Base-by-base conservation (phyloP, 192 early-diverging fungal species). In the Umbelopsis sp. region DNA sequence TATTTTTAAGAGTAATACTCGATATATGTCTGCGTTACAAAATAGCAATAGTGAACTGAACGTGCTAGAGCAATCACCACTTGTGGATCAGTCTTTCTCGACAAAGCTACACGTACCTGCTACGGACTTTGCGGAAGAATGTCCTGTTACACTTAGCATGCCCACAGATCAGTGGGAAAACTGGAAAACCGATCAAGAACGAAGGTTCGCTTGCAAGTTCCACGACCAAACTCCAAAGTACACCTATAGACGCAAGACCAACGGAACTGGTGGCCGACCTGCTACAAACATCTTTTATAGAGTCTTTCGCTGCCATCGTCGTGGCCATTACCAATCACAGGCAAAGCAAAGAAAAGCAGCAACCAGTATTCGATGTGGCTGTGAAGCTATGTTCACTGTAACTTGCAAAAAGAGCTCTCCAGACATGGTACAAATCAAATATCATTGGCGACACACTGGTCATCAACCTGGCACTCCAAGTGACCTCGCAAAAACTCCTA, bases 1-100 rank as follows among this genome's bases (percentile, higher is more conserved):
- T 61, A 61, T 61, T 61, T 61, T 61, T 61, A 61, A 25, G 55
- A 61, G 55, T 25, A 61, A 61, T 61, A 61, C 55, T 61, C 55
- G 30, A 35, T 35, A 35, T 61, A 61, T 61, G 55, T 61, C 55
- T 61, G 55, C 55, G 55, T 61, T 61, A 61, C 55, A 61, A 61
- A 61, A 61, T 61, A 61, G 55, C 55, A 61, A 61, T 61, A 61
- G 27, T 18, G 55, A 61, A 61, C 55, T 61, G 23, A 33, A 61
- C 55, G 55, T 61, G 13, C 30, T 61, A 27, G 55, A 35, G 55
- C 55, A 61, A 35, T n/a, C 55, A 13, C 55, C 27, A 16, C 55
- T 61, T 35, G 55, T 61, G 13, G 55, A 61, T 61, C 55, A 61
- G 30, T 35, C 55, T 8, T 61, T 61, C 55, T 61, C 55, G 33